Percentiles rank a stretch among this genome's conserved stretches.
phyloP scores from a whole-genome alignment of 2,329 filamentous ascomycete genomes.

The Hirsutella rhossiliensis region DNA sequence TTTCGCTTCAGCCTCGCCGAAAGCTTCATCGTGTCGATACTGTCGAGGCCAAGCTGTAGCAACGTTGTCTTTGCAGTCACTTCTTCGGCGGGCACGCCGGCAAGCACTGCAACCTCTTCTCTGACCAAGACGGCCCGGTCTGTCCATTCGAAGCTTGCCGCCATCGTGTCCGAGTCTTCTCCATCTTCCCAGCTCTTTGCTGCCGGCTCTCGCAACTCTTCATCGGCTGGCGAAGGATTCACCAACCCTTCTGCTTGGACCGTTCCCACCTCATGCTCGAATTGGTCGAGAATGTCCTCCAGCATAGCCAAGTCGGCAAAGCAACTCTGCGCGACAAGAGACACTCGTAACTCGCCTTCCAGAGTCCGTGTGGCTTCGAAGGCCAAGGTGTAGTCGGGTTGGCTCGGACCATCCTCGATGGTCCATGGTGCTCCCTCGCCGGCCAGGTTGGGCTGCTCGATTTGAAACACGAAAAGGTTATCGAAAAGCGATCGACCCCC shows the following conservation, averaged over 20 bases:
- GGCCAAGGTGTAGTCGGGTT: constrained; percentile 63
- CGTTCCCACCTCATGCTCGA: constrained; percentile 16
- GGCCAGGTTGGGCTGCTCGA: constrained; percentile 20
- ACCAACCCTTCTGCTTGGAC: constrained; percentile 5
- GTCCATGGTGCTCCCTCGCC: constrained; percentile 39
- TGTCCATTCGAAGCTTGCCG: constrained; percentile 43
- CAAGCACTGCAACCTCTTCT: constrained; percentile 50
- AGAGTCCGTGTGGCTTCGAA: constrained; percentile 53
- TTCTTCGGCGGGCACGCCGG: constrained; percentile 34
- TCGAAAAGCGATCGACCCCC: constrained; percentile 57
- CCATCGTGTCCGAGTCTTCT: not conserved
- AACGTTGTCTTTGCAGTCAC: constrained; percentile 53
- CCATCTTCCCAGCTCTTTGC: not conserved
- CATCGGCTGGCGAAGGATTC: not conserved
- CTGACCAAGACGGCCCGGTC: constrained; percentile 39
- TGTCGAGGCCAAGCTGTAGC: constrained; percentile 78
- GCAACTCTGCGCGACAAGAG: constrained; percentile 43
- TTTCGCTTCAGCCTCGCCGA: constrained; percentile 55
- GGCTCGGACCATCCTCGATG: constrained; percentile 30
- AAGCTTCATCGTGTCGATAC: constrained; percentile 81
- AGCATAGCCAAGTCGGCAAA: constrained; percentile 20
- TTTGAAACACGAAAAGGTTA: constrained; percentile 71
- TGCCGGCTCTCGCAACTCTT: not conserved
- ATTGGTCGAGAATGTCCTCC: constrained; percentile 23
- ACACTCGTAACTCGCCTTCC: constrained; percentile 37